Conservation (phyloP, 495 filamentous ascomycete genomes). For the Penicillium daleae region DNA sequence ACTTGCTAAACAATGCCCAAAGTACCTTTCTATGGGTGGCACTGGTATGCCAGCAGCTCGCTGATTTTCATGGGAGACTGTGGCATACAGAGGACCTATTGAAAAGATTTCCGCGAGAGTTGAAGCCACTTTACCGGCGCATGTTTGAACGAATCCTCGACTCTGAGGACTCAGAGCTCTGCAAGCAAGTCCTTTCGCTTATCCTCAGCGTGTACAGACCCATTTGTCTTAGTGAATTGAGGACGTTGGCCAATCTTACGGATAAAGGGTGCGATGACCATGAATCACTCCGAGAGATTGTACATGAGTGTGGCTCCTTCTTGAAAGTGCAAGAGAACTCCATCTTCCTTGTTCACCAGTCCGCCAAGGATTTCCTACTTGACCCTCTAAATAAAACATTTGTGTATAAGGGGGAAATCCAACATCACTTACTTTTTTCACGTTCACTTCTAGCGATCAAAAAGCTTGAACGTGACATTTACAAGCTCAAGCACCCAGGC, state of each 20-base stretch:
- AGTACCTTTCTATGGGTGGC: slow-evolving; percentile 45
- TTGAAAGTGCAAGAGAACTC: background rate
- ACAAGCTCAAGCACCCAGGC: slow-evolving; percentile 10
- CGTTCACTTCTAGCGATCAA: slow-evolving; percentile 29
- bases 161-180: slow-evolving; percentile 10
- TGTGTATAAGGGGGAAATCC: background rate
- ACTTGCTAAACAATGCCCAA: slow-evolving; percentile 26
- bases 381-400: background rate
- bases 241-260: background rate
- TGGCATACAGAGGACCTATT: slow-evolving; percentile 5
- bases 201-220: slow-evolving; percentile 29
- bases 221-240: slow-evolving; percentile 28
- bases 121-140: slow-evolving; percentile 13
- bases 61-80: background rate
- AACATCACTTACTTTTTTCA: slow-evolving; percentile 34
- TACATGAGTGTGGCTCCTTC: background rate
- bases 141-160: slow-evolving; percentile 19
- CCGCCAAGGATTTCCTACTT: slow-evolving; percentile 43
- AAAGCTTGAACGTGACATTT: slow-evolving; percentile 28
- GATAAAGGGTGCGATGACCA: background rate
- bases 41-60: slow-evolving; percentile 30
- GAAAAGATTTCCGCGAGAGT: slow-evolving; percentile 20
- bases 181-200: slow-evolving; percentile 22
- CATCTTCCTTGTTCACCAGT: slow-evolving; percentile 45
- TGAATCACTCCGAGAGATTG: background rate